Evolutionary conservation across 2,329 filamentous ascomycete genomes (phyloP).

Genomic region (Lecanicillium sp.): DNA sequence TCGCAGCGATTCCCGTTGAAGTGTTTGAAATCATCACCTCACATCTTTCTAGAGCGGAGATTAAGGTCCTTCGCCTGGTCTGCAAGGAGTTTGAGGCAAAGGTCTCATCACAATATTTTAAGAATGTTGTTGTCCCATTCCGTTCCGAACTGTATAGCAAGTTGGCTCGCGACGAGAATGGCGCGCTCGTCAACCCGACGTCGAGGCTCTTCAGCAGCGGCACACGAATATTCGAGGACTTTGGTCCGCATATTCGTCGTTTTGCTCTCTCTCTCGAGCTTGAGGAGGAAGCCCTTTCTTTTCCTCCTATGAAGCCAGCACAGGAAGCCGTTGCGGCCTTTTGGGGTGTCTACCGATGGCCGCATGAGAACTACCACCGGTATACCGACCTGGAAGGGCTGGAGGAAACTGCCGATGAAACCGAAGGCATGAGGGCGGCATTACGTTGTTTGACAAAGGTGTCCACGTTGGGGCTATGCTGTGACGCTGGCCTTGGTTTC

Average conservation of each 20-base stretch:
- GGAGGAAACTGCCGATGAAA: slow-evolving; percentile 57
- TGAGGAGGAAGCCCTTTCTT: slow-evolving; percentile 41
- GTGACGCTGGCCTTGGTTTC: slow-evolving; percentile 62
- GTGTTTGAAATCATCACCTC: slow-evolving; percentile 50
- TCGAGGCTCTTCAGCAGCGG: slow-evolving; percentile 35
- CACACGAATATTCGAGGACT: slow-evolving; percentile 53
- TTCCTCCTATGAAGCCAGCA: slow-evolving; percentile 47
- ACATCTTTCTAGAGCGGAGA: slow-evolving; percentile 48
- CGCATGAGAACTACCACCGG: slow-evolving; percentile 48
- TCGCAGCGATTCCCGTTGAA: slow-evolving; percentile 40
- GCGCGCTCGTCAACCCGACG: slow-evolving; percentile 15
- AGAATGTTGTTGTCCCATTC: slow-evolving; percentile 58
- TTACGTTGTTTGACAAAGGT: slow-evolving; percentile 48
- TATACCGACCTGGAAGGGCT: slow-evolving; percentile 52
- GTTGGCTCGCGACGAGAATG: slow-evolving; percentile 15
- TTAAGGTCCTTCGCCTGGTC: slow-evolving; percentile 55
- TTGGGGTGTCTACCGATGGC: slow-evolving; percentile 61
- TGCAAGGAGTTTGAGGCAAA: slow-evolving; percentile 49
- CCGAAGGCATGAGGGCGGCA: slow-evolving; percentile 51
- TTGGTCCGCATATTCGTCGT: slow-evolving; percentile 51
- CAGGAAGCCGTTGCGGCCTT: slow-evolving; percentile 49
- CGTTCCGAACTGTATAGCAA: slow-evolving; percentile 52
- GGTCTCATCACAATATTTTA: slow-evolving; percentile 51
- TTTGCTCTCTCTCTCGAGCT: slow-evolving; percentile 65
- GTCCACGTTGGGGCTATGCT: slow-evolving; percentile 57